Percentiles rank a stretch among this genome's conserved stretches.
Evolutionary conservation across 495 filamentous ascomycete species (phyloP).

Genomic region (Aspergillus nanangensis): DNA sequence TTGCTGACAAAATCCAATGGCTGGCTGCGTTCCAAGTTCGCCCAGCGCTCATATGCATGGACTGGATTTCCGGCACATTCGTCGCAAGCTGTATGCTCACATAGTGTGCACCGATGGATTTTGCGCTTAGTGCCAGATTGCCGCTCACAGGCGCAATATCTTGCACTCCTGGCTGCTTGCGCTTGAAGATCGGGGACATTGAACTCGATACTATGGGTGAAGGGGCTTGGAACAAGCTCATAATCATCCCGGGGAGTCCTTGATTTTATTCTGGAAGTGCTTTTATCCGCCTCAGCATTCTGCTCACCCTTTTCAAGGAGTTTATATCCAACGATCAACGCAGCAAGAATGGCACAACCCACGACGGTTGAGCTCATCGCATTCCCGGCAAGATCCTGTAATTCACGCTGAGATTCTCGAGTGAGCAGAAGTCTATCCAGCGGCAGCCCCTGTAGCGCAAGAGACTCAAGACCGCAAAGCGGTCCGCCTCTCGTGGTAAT

Average conservation of each 20-base stretch:
- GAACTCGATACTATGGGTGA: not conserved
- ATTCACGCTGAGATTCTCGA: constrained; percentile 57
- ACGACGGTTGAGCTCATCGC: constrained; percentile 80
- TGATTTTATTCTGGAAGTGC: constrained; percentile 5
- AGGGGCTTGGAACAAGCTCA: constrained; percentile 7
- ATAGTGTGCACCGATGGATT: constrained; percentile 48
- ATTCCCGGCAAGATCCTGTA: constrained; percentile 76
- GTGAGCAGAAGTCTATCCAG: constrained; percentile 57
- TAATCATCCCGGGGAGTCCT: constrained; percentile 2
- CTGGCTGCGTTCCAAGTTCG: constrained; percentile 22
- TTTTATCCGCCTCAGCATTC: not conserved
- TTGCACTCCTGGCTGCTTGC: constrained; percentile 29
- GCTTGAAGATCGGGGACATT: constrained; percentile 10
- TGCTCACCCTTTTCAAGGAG: constrained; percentile 22
- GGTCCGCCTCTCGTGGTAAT: constrained; percentile 59
- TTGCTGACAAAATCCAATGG: constrained; percentile 46
- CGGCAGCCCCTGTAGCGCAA: constrained; percentile 70
- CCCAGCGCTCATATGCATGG: constrained; percentile 41
- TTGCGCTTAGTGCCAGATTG: constrained; percentile 27
- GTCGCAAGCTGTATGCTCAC: constrained; percentile 52
- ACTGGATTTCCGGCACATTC: constrained; percentile 52
- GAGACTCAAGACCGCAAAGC: constrained; percentile 60
- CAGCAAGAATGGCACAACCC: constrained; percentile 54
- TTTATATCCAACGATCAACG: constrained; percentile 41
- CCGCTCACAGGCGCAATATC: constrained; percentile 57